phyloP scores from a whole-genome alignment of 345 rosid species.

The Eucalyptus pauciflora region DNA sequence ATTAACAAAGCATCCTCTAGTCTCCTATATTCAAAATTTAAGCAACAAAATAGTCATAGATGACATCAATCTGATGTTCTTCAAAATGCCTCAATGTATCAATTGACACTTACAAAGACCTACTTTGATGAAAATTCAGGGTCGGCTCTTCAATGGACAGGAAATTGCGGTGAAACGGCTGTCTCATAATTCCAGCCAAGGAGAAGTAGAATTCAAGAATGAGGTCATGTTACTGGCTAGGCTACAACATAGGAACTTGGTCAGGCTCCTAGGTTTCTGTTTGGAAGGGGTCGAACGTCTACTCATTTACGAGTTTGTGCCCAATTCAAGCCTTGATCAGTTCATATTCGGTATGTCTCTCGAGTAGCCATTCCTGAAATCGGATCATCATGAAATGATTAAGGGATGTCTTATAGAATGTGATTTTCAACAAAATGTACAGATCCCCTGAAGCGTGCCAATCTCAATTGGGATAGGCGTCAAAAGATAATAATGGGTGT shows the following conservation, averaged over 20 bases:
- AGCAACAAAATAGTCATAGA: background rate
- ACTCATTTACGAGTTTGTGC: conserved; percentile 35
- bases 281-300: conserved; percentile 23
- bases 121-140: background rate
- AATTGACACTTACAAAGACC: background rate
- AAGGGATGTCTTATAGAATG: background rate
- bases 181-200: conserved; percentile 15
- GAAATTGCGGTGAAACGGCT: conserved; percentile 28
- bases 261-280: conserved; percentile 33
- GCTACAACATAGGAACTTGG: conserved; percentile 38
- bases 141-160: conserved; percentile 6
- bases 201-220: conserved; percentile 23
- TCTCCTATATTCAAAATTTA: background rate
- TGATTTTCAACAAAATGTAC: background rate
- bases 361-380: background rate
- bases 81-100: background rate
- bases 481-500: conserved; percentile 25
- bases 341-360: conserved; percentile 20
- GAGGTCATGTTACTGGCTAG: conserved; percentile 26
- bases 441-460: conserved; percentile 5
- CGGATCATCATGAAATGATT: background rate
- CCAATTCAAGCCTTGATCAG: conserved; percentile 30
- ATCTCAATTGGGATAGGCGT: conserved; percentile 16
- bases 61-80: background rate
- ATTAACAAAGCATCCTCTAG: background rate